Conservation (phyloP, 208 protist species). For the Trichomonas tenax region DNA sequence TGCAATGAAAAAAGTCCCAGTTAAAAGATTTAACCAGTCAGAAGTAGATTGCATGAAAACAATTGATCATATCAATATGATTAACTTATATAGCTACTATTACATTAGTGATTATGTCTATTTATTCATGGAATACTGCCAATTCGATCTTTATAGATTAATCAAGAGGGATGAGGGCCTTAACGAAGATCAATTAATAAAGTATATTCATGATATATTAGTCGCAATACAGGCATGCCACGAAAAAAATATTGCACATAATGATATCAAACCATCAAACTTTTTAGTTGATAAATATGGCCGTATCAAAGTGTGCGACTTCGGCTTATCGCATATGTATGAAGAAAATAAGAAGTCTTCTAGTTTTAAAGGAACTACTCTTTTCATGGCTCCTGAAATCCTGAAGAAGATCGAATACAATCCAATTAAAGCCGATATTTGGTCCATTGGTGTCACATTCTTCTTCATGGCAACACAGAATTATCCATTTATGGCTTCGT, state of each 20-base stretch:
- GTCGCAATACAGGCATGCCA: not conserved
- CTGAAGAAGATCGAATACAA: not conserved
- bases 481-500: not conserved
- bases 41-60: not conserved
- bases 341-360: not conserved
- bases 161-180: not conserved
- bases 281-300: not conserved
- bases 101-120: not conserved
- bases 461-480: not conserved
- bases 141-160: not conserved
- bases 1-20: not conserved
- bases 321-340: not conserved
- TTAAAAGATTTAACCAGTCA: not conserved
- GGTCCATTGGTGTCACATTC: not conserved
- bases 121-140: not conserved
- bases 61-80: not conserved
- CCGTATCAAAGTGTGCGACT: not conserved
- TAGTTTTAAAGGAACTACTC: not conserved
- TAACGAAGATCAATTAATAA: not conserved
- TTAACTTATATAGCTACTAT: not conserved
- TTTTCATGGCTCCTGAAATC: not conserved
- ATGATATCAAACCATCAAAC: not conserved
- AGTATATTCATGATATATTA: not conserved
- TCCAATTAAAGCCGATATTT: not conserved
- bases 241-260: not conserved